Percentiles rank a stretch among this genome's conserved stretches.
phyloP scores from a whole-genome alignment of 306 rosid species.

The Clitoria ternatea region DNA sequence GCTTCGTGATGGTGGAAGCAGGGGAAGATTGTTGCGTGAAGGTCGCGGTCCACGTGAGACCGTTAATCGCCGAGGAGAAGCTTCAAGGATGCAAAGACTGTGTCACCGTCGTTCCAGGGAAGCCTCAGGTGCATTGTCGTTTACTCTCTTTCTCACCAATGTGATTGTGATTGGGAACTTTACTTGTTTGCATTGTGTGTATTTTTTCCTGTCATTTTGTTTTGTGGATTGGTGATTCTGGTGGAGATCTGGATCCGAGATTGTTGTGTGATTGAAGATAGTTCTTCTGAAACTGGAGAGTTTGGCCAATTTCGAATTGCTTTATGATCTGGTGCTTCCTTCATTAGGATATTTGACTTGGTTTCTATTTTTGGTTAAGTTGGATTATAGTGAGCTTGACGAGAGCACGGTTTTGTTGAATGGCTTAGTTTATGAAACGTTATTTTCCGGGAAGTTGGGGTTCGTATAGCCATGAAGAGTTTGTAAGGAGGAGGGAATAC shows the following conservation, averaged over 20 bases:
- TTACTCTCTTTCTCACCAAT: conserved; percentile 25
- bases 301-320: not conserved
- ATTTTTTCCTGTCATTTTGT: no score
- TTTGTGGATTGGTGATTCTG: conserved; percentile 9
- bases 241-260: conserved; percentile 44
- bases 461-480: no score
- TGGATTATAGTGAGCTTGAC: not conserved
- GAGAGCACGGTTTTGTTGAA: not conserved
- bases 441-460: no score
- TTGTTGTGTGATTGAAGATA: not conserved
- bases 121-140: conserved; percentile 98
- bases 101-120: conserved; percentile 76
- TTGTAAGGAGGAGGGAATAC: no score
- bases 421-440: not conserved
- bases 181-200: not conserved
- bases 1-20: conserved; percentile 54
- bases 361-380: not conserved
- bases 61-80: conserved; percentile 88
- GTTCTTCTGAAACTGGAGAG: not conserved
- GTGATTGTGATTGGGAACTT: not conserved
- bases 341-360: conserved; percentile 19
- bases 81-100: conserved; percentile 98
- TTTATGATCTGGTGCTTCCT: conserved; percentile 18
- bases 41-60: conserved; percentile 95
- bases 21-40: conserved; percentile 91